Evolutionary conservation across 73 alveolate genomes (phyloP).

Genomic region (Paramecium primaurelia): DNA sequence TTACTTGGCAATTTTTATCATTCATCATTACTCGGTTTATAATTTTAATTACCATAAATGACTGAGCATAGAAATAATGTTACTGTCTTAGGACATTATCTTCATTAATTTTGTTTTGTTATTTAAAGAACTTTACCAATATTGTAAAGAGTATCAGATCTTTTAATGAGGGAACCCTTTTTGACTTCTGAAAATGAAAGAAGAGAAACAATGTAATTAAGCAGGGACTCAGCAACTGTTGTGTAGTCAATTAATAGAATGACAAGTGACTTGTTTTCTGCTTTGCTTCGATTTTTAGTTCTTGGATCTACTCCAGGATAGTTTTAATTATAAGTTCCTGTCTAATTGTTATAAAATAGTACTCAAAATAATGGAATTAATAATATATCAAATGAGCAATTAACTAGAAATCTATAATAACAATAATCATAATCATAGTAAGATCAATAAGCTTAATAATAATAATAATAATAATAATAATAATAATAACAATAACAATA

Average conservation of each 20-base stretch:
- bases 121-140: conserved; percentile 13
- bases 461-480: background rate
- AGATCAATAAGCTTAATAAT: background rate
- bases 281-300: background rate
- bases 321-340: background rate
- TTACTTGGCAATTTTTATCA: background rate
- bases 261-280: background rate
- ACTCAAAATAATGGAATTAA: background rate
- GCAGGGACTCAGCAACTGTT: background rate
- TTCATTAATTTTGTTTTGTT: background rate
- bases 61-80: background rate
- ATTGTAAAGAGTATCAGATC: conserved; percentile 3
- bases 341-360: background rate
- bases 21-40: background rate
- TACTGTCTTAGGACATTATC: background rate
- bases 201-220: background rate
- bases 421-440: background rate
- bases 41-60: background rate
- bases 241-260: background rate
- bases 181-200: background rate
- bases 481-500: background rate
- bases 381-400: background rate
- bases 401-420: background rate
- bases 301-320: background rate
- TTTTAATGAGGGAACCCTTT: conserved; percentile 35